Conservation (phyloP, 805 yeast species). For the Candida glaebosa region DNA sequence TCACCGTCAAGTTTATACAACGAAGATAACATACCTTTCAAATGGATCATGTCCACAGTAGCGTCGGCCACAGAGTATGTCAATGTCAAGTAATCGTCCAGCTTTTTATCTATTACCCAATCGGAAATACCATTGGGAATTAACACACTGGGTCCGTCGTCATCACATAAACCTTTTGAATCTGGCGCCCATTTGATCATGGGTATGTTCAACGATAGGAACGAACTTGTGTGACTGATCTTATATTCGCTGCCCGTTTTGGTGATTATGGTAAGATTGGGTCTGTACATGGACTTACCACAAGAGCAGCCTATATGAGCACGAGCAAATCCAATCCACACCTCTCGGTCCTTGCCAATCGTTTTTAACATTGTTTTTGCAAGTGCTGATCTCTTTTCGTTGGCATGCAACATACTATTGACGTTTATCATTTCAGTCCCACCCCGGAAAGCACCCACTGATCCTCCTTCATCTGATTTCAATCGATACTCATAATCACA, state of each 20-base stretch:
- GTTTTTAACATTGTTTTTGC: slow-evolving; percentile 8
- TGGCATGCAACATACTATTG: slow-evolving; percentile 14
- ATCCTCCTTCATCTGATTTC: slow-evolving; percentile 4
- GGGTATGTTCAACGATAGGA: slow-evolving; percentile 26
- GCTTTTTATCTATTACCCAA: slow-evolving; percentile 17
- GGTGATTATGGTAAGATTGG: slow-evolving; percentile 31
- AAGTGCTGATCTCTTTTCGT: slow-evolving; percentile 13
- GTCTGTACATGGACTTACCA: slow-evolving; percentile 36
- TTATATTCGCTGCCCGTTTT: slow-evolving; percentile 17
- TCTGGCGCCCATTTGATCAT: slow-evolving; percentile 25
- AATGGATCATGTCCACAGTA: slow-evolving; percentile 32
- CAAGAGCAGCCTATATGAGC: slow-evolving; percentile 42
- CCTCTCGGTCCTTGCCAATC: slow-evolving; percentile 25
- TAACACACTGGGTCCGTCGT: slow-evolving; percentile 25
- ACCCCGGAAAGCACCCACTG: slow-evolving; percentile 33
- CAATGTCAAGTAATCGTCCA: slow-evolving; percentile 28
- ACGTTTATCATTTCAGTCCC: slow-evolving; percentile 32
- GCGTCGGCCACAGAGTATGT: slow-evolving; percentile 35
- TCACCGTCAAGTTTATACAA: slow-evolving; percentile 7
- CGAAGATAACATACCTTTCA: slow-evolving; percentile 27
- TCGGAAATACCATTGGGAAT: slow-evolving; percentile 34
- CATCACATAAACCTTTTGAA: slow-evolving; percentile 17
- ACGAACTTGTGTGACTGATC: slow-evolving; percentile 28
- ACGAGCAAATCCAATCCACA: slow-evolving; percentile 39
- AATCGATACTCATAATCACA: slow-evolving; percentile 5